These are phyloP conservation scores for Angomonas ambiguus DNA, from an alignment of 208 protist species.

Conservation along the genomic window DNA sequence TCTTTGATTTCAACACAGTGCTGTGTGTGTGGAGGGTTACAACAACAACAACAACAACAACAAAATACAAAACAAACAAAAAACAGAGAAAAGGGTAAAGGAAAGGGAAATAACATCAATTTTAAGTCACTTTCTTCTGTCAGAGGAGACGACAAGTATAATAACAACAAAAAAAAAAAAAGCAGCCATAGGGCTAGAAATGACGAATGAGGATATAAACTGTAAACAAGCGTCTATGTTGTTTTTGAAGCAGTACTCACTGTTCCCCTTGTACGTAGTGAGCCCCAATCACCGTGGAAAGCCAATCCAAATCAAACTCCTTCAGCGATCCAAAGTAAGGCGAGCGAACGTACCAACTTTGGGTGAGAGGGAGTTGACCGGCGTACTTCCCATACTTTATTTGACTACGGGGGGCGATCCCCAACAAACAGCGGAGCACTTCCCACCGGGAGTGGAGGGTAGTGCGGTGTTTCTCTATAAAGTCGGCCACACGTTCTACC, in stretches of 20 bases:
- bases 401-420: conserved; percentile 68
- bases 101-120: too few species aligned
- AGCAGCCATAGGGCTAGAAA: too few species aligned
- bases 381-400: conserved; percentile 73
- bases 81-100: not conserved
- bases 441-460: conserved; percentile 65
- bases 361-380: conserved; percentile 60
- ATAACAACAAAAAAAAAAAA: too few species aligned
- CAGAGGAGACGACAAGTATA: too few species aligned
- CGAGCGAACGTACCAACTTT: conserved; percentile 79
- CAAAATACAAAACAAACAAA: too few species aligned
- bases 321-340: conserved; percentile 82
- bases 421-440: conserved; percentile 55
- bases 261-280: conserved; percentile 19
- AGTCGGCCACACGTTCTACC: conserved; percentile 71
- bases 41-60: too few species aligned
- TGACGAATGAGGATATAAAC: not conserved
- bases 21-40: too few species aligned
- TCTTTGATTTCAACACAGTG: too few species aligned
- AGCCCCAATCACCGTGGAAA: conserved; percentile 50
- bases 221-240: not conserved
- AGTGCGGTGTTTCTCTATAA: conserved; percentile 76
- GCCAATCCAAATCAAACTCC: conserved; percentile 78
- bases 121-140: too few species aligned
- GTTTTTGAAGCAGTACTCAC: not conserved